Percentiles rank a stretch among this genome's conserved stretches.
phyloP scores from a whole-genome alignment of 129 eudicot species.

The Artemisia tridentata region DNA sequence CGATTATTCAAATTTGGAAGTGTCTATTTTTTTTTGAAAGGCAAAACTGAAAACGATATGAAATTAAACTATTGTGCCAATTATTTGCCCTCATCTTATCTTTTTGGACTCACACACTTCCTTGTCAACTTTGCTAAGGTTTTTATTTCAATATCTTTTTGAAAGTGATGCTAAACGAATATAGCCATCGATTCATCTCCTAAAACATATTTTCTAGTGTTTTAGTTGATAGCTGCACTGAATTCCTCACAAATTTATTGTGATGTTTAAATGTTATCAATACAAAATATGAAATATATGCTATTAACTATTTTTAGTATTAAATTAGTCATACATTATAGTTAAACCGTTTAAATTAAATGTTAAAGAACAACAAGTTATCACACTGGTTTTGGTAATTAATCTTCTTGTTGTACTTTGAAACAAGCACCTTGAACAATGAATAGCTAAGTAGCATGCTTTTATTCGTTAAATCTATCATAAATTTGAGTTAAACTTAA shows the following conservation, averaged over 20 bases:
- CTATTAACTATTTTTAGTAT: too few species aligned
- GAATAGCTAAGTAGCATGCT: too few species aligned
- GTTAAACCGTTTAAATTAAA: too few species aligned
- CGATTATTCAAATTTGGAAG: slow-evolving; percentile 15
- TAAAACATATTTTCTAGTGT: not conserved
- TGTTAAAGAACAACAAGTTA: too few species aligned
- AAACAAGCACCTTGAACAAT: too few species aligned
- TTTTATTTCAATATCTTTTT: slow-evolving; percentile 23
- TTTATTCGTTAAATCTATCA: too few species aligned
- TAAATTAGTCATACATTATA: too few species aligned
- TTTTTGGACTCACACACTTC: slow-evolving; percentile 23
- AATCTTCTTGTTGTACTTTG: too few species aligned
- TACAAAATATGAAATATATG: too few species aligned
- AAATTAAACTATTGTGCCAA: slow-evolving; percentile 24
- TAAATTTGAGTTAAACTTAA: too few species aligned
- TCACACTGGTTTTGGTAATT: too few species aligned
- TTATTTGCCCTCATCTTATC: slow-evolving; percentile 34
- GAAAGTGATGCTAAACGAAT: slow-evolving; percentile 28
- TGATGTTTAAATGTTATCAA: too few species aligned
- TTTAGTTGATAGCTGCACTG: not conserved
- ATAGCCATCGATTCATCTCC: slow-evolving; percentile 23
- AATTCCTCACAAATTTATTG: not conserved
- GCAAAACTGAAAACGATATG: slow-evolving; percentile 27
- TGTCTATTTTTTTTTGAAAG: slow-evolving; percentile 23
- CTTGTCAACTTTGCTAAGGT: slow-evolving; percentile 32